A percentile compares a stretch with the other conserved stretches of the same genome.
These are phyloP conservation scores for Penicillium simplicissimum DNA, from an alignment of 495 filamentous ascomycete genomes.

Conservation along the genomic window DNA sequence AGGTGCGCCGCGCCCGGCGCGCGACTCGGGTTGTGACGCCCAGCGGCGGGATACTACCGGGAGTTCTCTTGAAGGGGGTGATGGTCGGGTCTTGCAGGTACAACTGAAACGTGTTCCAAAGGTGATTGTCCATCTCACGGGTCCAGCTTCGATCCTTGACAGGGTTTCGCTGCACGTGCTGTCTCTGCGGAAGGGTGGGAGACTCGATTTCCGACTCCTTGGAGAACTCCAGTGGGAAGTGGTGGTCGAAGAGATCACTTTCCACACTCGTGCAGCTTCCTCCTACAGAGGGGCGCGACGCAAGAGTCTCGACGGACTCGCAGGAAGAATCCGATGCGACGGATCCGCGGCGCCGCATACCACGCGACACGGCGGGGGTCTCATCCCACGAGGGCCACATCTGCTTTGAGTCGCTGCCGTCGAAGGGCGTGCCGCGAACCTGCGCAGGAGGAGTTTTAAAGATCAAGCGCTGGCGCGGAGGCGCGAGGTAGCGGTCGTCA, in stretches of 20 bases:
- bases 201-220: constrained; percentile 38
- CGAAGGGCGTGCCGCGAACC: constrained; percentile 42
- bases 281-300: constrained; percentile 63
- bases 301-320: constrained; percentile 64
- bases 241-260: constrained; percentile 58
- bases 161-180: constrained; percentile 8
- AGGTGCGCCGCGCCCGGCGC: constrained; percentile 78
- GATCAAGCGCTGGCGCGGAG: constrained; percentile 50
- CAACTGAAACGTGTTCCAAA: constrained; percentile 86
- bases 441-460: constrained; percentile 66
- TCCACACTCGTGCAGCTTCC: constrained; percentile 71
- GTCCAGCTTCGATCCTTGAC: constrained; percentile 62
- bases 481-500: constrained; percentile 51
- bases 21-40: constrained; percentile 90
- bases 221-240: constrained; percentile 48
- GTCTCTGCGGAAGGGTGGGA: constrained; percentile 33
- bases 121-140: constrained; percentile 84
- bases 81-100: constrained; percentile 91
- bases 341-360: constrained; percentile 56
- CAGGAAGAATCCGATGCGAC: constrained; percentile 69
- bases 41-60: constrained; percentile 81
- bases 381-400: constrained; percentile 38
- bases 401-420: constrained; percentile 27
- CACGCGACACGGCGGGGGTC: constrained; percentile 30
- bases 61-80: constrained; percentile 89